Percentiles rank a stretch among this genome's conserved stretches.
phyloP scores from a whole-genome alignment of 306 rosid species.

The Medicago ruthenica region DNA sequence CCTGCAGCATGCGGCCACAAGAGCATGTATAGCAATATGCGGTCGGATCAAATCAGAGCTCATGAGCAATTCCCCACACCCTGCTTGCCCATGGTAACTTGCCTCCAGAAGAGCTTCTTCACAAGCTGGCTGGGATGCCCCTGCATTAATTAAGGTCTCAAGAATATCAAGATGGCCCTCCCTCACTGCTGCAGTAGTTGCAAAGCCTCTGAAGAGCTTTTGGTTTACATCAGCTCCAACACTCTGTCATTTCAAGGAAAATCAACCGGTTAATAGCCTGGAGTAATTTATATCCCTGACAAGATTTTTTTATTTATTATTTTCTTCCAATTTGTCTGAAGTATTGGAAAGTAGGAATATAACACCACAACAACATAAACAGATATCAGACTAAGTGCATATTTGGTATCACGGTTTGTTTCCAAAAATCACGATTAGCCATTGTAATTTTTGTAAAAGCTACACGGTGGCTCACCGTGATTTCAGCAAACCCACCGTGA shows the following conservation, averaged over 20 bases:
- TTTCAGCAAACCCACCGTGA: neutral
- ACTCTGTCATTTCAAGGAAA: constrained; percentile 56
- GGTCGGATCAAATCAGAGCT: constrained; percentile 87
- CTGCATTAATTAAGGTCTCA: constrained; percentile 80
- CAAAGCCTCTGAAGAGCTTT: constrained; percentile 87
- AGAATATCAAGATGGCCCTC: constrained; percentile 84
- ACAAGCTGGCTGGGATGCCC: constrained; percentile 94
- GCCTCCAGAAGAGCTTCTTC: constrained; percentile 95
- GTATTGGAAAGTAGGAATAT: neutral
- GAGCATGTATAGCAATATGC: constrained; percentile 77
- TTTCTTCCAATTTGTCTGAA: neutral
- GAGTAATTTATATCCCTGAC: constrained; percentile 18
- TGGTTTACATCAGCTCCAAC: constrained; percentile 92
- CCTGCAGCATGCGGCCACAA: constrained; percentile 83
- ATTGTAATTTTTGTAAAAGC: no score
- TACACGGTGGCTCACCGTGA: no score
- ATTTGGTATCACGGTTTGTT: no score
- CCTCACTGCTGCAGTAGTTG: constrained; percentile 91
- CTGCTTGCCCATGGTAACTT: constrained; percentile 82
- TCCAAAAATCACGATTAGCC: no score
- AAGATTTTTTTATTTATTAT: neutral
- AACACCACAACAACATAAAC: neutral
- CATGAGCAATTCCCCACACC: constrained; percentile 74
- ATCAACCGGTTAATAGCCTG: constrained; percentile 10
- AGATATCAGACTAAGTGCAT: no score